Evolutionary conservation across 1,284 basidiomycete genomes (phyloP).

Genomic region (Testicularia cyperi): DNA sequence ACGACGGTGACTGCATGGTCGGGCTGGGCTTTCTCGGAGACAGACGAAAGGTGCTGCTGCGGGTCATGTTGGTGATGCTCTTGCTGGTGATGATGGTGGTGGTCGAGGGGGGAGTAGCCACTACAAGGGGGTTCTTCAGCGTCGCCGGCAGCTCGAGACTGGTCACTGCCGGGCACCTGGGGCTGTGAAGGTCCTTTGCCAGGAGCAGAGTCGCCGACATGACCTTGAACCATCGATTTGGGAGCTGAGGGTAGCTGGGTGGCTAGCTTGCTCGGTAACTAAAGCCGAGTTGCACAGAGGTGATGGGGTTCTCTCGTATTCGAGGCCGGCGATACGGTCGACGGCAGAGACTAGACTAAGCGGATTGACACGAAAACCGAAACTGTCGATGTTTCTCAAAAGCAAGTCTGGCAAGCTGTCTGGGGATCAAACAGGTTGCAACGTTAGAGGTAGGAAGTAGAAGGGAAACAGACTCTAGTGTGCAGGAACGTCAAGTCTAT

Average conservation of each 20-base stretch:
- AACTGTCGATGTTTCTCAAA: too few species aligned
- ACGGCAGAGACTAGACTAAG: too few species aligned
- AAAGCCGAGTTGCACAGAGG: background rate
- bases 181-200: conserved; percentile 43
- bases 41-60: conserved; percentile 6
- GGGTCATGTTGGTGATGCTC: conserved; percentile 10
- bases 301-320: too few species aligned
- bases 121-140: conserved; percentile 48
- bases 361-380: too few species aligned
- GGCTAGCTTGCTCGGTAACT: too few species aligned
- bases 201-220: conserved; percentile 41
- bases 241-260: conserved; percentile 4
- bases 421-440: too few species aligned
- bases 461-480: too few species aligned
- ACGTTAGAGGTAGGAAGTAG: too few species aligned
- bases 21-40: conserved; percentile 16
- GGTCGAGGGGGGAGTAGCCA: conserved; percentile 39
- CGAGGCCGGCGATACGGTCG: too few species aligned
- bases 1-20: conserved; percentile 23
- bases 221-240: conserved; percentile 43
- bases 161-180: conserved; percentile 25
- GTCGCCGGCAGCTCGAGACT: conserved; percentile 22
- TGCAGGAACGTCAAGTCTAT: too few species aligned
- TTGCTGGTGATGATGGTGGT: conserved; percentile 2
- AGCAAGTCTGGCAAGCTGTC: too few species aligned